These are phyloP conservation scores for Clarkia xantiana DNA, from an alignment of 345 rosid genomes.

Conservation along the genomic window DNA sequence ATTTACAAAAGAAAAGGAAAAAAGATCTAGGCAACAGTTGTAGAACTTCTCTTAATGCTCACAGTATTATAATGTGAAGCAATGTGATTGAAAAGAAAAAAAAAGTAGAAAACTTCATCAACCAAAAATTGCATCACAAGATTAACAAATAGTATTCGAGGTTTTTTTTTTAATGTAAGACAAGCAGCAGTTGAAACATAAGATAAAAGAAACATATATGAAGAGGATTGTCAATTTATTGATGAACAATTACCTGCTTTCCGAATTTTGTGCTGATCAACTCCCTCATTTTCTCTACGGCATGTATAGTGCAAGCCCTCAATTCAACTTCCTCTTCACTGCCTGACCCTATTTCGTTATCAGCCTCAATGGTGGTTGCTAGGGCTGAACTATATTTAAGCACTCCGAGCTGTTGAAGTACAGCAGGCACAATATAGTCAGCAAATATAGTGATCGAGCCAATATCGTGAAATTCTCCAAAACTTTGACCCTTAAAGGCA, in stretches of 20 bases:
- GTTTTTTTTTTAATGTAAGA: too few species aligned
- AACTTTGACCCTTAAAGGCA: conserved; percentile 63
- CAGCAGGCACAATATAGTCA: conserved; percentile 70
- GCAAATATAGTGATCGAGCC: conserved; percentile 65
- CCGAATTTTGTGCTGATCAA: conserved; percentile 35
- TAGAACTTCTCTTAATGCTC: too few species aligned
- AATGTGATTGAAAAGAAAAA: too few species aligned
- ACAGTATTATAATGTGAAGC: too few species aligned
- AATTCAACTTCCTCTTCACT: conserved; percentile 76
- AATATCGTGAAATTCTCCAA: conserved; percentile 58
- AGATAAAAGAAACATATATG: too few species aligned
- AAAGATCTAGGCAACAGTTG: too few species aligned
- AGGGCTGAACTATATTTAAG: conserved; percentile 50
- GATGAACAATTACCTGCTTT: conserved; percentile 33
- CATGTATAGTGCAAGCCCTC: conserved; percentile 67
- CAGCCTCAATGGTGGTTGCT: conserved; percentile 27
- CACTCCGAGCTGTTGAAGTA: conserved; percentile 61
- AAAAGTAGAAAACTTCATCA: too few species aligned
- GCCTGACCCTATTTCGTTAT: conserved; percentile 45
- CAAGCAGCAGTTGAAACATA: too few species aligned
- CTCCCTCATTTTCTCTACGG: conserved; percentile 74
- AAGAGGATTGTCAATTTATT: too few species aligned
- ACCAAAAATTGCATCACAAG: too few species aligned
- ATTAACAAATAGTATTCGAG: too few species aligned
- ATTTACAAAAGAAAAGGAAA: too few species aligned